These are phyloP conservation scores for Peribolospora kevripleyi DNA, from an alignment of 768 basidiomycete genomes.

Conservation along the genomic window DNA sequence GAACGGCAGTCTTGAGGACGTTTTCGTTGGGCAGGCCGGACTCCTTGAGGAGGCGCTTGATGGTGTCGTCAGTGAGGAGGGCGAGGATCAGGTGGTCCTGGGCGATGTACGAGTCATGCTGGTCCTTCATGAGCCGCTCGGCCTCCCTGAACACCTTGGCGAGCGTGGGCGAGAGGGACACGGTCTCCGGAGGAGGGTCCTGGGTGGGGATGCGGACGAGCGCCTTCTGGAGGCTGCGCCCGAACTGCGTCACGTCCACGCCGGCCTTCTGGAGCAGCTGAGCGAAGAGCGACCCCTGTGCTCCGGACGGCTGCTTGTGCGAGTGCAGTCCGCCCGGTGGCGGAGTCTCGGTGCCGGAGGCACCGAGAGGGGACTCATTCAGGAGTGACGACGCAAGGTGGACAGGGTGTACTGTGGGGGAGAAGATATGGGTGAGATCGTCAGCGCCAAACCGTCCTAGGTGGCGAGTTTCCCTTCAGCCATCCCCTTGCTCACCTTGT, in stretches of 20 bases:
- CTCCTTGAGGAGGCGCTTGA: slow-evolving; percentile 49
- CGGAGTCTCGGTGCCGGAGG: not conserved
- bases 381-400: slow-evolving; percentile 63
- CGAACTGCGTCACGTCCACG: slow-evolving; percentile 42
- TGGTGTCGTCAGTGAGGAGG: slow-evolving; percentile 45
- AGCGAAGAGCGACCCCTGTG: slow-evolving; percentile 37
- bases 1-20: slow-evolving; percentile 46
- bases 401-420: slow-evolving; percentile 25
- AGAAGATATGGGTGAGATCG: too few relatives aligned
- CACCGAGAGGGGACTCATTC: slow-evolving; percentile 28
- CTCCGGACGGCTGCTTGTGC: slow-evolving; percentile 18
- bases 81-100: slow-evolving; percentile 79
- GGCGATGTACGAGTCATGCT: slow-evolving; percentile 69
- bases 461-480: slow-evolving; percentile 6
- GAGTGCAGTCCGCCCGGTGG: slow-evolving; percentile 14
- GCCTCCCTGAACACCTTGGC: slow-evolving; percentile 50
- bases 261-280: slow-evolving; percentile 61
- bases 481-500: not conserved
- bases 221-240: slow-evolving; percentile 45
- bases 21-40: slow-evolving; percentile 40
- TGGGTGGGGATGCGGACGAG: slow-evolving; percentile 65
- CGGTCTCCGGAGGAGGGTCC: slow-evolving; percentile 62
- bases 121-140: slow-evolving; percentile 43
- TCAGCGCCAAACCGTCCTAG: not conserved
- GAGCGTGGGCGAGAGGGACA: slow-evolving; percentile 33